Base-by-base conservation (phyloP, 768 basidiomycete genomes). In the Chiua virens region DNA sequence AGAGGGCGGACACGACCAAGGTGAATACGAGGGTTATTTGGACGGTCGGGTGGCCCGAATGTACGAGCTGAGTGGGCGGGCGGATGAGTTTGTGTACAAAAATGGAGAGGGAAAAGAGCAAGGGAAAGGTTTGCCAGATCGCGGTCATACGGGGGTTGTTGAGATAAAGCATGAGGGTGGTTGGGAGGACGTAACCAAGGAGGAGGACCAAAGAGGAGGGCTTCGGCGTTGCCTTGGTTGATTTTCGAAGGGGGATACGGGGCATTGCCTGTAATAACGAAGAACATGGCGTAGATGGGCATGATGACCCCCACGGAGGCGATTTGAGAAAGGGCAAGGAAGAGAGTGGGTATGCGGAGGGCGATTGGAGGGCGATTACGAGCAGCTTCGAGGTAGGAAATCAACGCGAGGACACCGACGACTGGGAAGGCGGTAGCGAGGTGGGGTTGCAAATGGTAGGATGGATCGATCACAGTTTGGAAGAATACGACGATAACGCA, bases 121-220 rank as follows among this genome's bases (percentile, higher is more conserved):
- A 28, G 9, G 82, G 82, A 53, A 77, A 82, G 23, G 71, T 54
- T 54, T 82, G 81, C 82, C 82, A 84, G 28, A 76, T 64, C 10
- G 77, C 77, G 14, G 79, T 82, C 39, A 81, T 62, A 41, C 55
- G 54, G 0, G 77, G 71, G 45, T 76, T 75, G 22, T 67, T 59
- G 23, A 79, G 49, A 40, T 70, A 27, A 51, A 82, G 42, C 72
- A 83, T 75, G 42, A 69, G 70, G 18, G 70, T 48, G 8, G 79
- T 74, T 9, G 81, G 80, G n/a, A 81, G 71, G 20, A 69, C 57
- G 13, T 67, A 74, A 9, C 80, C 80, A 8, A 72, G 57, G 30
- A 77, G 22, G 28, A 81, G 28, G 1, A n/a, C 74, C 76, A 57
- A 82, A 82, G n/a, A 78, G 54, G 25, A 79, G 68, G 17, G 79